A percentile compares a stretch with the other conserved stretches of the same genome.
These are phyloP conservation scores for Eudorina sp. DNA, from an alignment of 139 green algal species.

Conservation along the genomic window DNA sequence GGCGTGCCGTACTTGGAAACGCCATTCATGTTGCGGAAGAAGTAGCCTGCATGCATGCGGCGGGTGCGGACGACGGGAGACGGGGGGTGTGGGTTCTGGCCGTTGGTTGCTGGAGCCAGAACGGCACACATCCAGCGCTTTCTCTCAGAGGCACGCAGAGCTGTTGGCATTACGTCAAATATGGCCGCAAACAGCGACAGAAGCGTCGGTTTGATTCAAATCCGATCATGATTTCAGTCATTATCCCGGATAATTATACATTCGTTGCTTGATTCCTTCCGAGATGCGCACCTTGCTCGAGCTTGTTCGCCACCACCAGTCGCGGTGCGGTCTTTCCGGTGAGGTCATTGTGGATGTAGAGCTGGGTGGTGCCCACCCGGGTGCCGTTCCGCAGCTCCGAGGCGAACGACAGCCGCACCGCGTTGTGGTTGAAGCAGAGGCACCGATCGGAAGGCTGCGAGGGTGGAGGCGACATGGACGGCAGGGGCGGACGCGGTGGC, in stretches of 20 bases:
- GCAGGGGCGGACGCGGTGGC: neutral
- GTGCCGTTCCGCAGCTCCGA: neutral
- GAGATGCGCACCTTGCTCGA: neutral
- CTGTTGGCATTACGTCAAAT: too few species aligned
- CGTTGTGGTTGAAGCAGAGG: neutral
- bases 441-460: neutral
- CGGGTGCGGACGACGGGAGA: too few species aligned
- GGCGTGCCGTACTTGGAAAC: neutral
- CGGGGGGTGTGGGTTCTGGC: too few species aligned
- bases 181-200: too few species aligned
- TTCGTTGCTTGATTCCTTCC: too few species aligned
- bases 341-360: neutral
- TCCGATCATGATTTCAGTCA: too few species aligned
- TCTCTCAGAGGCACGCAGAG: too few species aligned
- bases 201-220: too few species aligned
- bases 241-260: too few species aligned
- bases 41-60: slow-evolving; percentile 1
- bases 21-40: neutral
- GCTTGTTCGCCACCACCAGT: neutral
- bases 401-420: neutral
- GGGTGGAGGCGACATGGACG: too few species aligned
- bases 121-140: too few species aligned
- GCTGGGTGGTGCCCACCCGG: neutral
- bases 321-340: neutral
- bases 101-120: too few species aligned